Base-by-base conservation (phyloP, 2,329 filamentous ascomycete species). In the Pyrenophora tritici-repentis region DNA sequence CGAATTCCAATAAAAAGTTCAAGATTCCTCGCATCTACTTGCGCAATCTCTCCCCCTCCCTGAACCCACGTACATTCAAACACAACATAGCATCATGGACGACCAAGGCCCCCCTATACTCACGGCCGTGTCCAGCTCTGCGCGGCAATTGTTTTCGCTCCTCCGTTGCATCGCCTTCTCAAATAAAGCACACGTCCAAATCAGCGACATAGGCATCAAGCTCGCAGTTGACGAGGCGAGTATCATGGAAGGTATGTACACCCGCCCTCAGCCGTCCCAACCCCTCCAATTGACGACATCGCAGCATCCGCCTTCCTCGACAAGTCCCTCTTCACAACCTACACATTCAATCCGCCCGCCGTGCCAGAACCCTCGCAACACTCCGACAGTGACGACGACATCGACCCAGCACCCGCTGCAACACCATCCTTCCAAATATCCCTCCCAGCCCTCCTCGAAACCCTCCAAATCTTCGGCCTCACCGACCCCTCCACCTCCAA, bases 401-500 rank as follows among this genome's bases (percentile, higher is more conserved):
- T 74, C 35, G 73, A 80, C 18, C 63, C 75, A 6, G 16, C 42
- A 32, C 32, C 35, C 9, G 55, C 70, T 7, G 55, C 70, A 14
- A 80, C 84, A 24, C 86, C 90, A 6, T 84, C 83, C 43, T 99
- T 99, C 70, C 88, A 95, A 69, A 87, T 97, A 58, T 94, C 91
- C 2, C 83, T 99, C 7, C 82, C 87, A 4, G 90, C 93, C 14
- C 83, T 99, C 3, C 84, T 99, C 45, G 94, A 97, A 76, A 96
- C 93, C 0, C 81, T 99, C 6, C 93, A 97, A 67, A 97, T 99
- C 42, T 96, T 99, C 67, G 91, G 91, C 42, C 84, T 92, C 41
- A 77, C 75, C 17, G 77, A 79, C 51, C 75, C 77, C 9, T 64
- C 60, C 47, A 74, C 61, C 55, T 66, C 49, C 50, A 73, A 59